phyloP scores from a whole-genome alignment of 2,329 filamentous ascomycete species.

The Colletotrichum echinochloae region DNA sequence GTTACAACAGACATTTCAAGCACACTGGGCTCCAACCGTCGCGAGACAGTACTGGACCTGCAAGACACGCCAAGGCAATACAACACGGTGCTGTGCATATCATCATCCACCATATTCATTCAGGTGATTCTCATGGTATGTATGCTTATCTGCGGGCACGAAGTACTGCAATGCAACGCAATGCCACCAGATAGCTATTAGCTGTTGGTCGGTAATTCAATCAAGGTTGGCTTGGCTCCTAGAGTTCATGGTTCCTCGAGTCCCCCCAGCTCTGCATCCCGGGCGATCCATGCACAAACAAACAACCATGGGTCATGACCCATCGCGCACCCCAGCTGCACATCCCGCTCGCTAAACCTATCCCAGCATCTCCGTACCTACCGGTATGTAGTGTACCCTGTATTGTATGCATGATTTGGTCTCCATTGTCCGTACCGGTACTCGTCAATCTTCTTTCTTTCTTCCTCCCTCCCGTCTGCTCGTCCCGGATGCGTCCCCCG shows the following conservation, averaged over 20 bases:
- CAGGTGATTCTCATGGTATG: not conserved
- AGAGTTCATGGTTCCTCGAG: too few relatives aligned
- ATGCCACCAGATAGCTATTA: too few relatives aligned
- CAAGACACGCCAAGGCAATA: not conserved
- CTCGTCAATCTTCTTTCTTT: not conserved
- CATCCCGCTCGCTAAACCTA: slow-evolving; percentile 27
- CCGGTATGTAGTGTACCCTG: too few relatives aligned
- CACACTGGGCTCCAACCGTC: not conserved
- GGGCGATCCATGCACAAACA: slow-evolving; percentile 31
- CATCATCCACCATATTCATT: too few relatives aligned
- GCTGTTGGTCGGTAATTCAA: not conserved
- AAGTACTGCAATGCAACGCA: not conserved
- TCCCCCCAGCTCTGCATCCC: slow-evolving; percentile 12
- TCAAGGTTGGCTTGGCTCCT: not conserved
- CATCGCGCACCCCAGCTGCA: slow-evolving; percentile 5
- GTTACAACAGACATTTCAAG: not conserved
- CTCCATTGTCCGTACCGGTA: not conserved
- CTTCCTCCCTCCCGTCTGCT: slow-evolving; percentile 19
- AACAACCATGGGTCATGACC: too few relatives aligned
- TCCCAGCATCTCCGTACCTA: slow-evolving; percentile 5
- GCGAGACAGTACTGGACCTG: not conserved
- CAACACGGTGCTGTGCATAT: slow-evolving; percentile 8
- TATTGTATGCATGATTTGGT: too few relatives aligned
- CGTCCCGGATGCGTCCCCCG: slow-evolving; percentile 21
- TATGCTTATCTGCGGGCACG: not conserved